Evolutionary conservation across 805 yeast genomes (phyloP), one percentile per base, ranked within the genome.

Genomic region (Pichia californica): DNA sequence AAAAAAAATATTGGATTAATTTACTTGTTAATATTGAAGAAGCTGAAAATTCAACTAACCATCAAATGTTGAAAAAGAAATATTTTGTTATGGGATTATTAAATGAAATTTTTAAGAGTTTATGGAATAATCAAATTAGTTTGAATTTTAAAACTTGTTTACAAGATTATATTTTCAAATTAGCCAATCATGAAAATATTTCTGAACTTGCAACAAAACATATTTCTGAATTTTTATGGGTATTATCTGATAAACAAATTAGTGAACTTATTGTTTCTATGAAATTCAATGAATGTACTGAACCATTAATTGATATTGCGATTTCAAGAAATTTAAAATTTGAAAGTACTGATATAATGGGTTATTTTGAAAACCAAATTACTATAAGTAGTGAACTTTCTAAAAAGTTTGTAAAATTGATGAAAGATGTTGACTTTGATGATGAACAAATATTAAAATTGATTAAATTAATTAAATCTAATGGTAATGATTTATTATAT

Each of bases 1-100:
- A 36, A 4, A 14, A 23, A 3, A 62, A 59, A 38, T 60, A 54
- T 38, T 62, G 66, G 66, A 41, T 36, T 8, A 19, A 37, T 0
- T 38, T 60, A 14, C 52, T 46, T 34, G 20, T 56, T 10, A 9
- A 28, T 6, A 14, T 11, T 1, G 42, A 16, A 4, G 50, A 47
- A 19, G 29, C 46, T 1, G 21, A 26, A 2, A 25, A 25, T 13
- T 10, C 16, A 5, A 26, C 26, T 18, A 19, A 29, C 16, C 25
- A 41, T 7, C 29, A 28, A 7, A 15, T 26, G 2, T 28, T 38
- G 14, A 25, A 26, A 2, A 52, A 55, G 38, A 49, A 48, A 18
- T 25, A 36, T 21, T 47, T 55, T 32, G 46, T 52, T 9, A 36
- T 60, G 5, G 51, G 51, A 3, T 40, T 62, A n/a, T 37, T 59